Percentiles rank a stretch among this genome's conserved stretches.
These are phyloP conservation scores for Lasiodiplodia gonubiensis DNA, from an alignment of 2,329 filamentous ascomycete genomes.

Conservation along the genomic window DNA sequence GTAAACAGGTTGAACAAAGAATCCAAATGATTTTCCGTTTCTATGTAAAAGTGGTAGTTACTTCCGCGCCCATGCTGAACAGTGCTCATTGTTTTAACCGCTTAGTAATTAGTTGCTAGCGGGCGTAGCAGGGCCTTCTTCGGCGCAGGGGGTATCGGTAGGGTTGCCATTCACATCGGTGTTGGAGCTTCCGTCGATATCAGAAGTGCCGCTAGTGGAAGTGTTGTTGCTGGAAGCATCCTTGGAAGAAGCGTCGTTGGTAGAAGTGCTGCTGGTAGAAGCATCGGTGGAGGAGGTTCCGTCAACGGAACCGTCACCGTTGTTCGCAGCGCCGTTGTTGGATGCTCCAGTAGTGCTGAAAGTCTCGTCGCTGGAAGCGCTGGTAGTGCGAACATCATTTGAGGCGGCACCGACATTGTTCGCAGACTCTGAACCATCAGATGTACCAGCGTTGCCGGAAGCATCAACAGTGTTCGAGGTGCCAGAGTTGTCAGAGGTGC, in stretches of 20 bases:
- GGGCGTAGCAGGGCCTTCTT: not conserved
- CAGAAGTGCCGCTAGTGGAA: not conserved
- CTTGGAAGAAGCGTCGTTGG: not conserved
- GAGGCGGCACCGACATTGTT: not conserved
- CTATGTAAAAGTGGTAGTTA: not conserved
- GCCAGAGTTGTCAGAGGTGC: not conserved
- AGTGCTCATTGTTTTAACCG: not conserved
- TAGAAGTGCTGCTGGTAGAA: not conserved
- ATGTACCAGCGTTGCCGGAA: not conserved
- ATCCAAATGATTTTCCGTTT: not conserved
- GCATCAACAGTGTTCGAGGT: not conserved
- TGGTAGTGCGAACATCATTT: not conserved
- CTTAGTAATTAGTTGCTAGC: not conserved
- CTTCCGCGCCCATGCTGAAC: not conserved
- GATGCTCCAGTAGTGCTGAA: no score
- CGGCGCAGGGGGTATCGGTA: not conserved
- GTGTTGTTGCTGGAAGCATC: not conserved
- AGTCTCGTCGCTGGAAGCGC: no score
- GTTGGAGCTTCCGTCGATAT: not conserved
- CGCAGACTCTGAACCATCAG: not conserved
- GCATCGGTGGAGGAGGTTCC: not conserved
- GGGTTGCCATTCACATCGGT: not conserved
- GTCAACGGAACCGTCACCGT: not conserved
- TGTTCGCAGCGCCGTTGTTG: not conserved
- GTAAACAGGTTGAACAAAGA: not conserved